Evolutionary conservation across 202 grass and related monocot species (phyloP).

Genomic region (Eragrostis tef): DNA sequence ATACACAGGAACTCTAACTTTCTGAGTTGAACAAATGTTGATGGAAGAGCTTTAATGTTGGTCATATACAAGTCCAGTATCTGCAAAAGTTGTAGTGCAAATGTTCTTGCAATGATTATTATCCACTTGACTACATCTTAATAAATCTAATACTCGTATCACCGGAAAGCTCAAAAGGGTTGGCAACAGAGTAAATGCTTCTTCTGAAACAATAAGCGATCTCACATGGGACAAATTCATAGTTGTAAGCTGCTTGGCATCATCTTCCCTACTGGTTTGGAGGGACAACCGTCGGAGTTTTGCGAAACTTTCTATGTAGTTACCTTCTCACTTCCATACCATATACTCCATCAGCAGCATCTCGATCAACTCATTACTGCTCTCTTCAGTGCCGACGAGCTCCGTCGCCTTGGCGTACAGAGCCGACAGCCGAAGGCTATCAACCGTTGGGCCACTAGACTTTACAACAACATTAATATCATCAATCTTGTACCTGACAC

Average conservation of each 20-base stretch:
- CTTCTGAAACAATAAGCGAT: not conserved
- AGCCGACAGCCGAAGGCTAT: not conserved
- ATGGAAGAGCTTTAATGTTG: not conserved
- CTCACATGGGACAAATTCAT: slow-evolving; percentile 6
- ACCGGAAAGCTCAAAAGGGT: not conserved
- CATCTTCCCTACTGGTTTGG: not conserved
- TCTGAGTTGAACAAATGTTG: slow-evolving; percentile 24
- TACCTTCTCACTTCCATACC: not conserved
- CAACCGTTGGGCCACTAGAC: too few species aligned
- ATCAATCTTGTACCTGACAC: not conserved
- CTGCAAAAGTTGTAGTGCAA: slow-evolving; percentile 27
- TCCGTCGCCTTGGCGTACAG: not conserved
- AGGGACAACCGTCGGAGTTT: slow-evolving; percentile 10
- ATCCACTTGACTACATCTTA: not conserved
- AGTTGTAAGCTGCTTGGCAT: not conserved
- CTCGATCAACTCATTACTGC: not conserved
- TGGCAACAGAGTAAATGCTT: not conserved
- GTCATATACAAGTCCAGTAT: not conserved
- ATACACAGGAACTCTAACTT: slow-evolving; percentile 8
- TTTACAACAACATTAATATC: not conserved
- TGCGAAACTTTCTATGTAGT: not conserved
- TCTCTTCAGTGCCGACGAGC: not conserved
- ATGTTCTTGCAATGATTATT: slow-evolving; percentile 24
- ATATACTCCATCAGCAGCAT: not conserved
- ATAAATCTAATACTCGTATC: slow-evolving; percentile 33